Conservation (phyloP, 2,329 filamentous ascomycete genomes). For the Coniochaeta prunicola region DNA sequence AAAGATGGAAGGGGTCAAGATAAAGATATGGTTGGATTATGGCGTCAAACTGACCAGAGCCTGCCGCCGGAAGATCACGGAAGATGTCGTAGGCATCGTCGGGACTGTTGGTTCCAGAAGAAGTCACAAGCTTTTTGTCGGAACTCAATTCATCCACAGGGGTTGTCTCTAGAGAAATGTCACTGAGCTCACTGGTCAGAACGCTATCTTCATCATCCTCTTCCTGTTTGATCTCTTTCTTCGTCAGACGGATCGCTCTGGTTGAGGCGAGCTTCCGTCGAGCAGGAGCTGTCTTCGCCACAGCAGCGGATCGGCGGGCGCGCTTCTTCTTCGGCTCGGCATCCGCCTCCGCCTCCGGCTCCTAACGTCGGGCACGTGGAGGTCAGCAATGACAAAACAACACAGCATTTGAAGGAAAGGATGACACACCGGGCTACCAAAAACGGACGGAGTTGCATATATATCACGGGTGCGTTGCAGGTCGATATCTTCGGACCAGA, state of each 20-base stretch:
- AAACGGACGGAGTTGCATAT: constrained; percentile 50
- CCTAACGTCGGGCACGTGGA: constrained; percentile 3
- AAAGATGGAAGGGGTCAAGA: not conserved
- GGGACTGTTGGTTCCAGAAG: not conserved
- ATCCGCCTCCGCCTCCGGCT: constrained; percentile 11
- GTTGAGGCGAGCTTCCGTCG: constrained; percentile 5
- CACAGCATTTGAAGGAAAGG: not conserved
- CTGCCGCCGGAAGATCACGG: constrained; percentile 11
- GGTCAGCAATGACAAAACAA: not conserved
- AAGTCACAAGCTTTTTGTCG: constrained; percentile 1
- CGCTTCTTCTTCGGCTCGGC: constrained; percentile 13
- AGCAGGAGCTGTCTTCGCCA: not conserved
- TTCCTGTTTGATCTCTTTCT: not conserved
- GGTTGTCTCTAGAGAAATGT: not conserved
- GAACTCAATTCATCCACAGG: constrained; percentile 3
- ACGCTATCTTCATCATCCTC: not conserved
- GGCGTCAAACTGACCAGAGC: constrained; percentile 7
- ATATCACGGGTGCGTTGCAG: constrained; percentile 48
- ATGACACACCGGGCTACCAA: constrained; percentile 43
- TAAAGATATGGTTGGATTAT: not conserved
- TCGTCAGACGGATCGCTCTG: constrained; percentile 7
- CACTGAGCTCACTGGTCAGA: constrained; percentile 4
- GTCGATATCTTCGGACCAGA: constrained; percentile 49
- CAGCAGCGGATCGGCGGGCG: constrained; percentile 7
- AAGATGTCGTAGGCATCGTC: constrained; percentile 14